A percentile compares a stretch with the other conserved stretches of the same genome.
phyloP scores from a whole-genome alignment of 768 basidiomycete genomes.

The Sporobolomyces pararoseus region DNA sequence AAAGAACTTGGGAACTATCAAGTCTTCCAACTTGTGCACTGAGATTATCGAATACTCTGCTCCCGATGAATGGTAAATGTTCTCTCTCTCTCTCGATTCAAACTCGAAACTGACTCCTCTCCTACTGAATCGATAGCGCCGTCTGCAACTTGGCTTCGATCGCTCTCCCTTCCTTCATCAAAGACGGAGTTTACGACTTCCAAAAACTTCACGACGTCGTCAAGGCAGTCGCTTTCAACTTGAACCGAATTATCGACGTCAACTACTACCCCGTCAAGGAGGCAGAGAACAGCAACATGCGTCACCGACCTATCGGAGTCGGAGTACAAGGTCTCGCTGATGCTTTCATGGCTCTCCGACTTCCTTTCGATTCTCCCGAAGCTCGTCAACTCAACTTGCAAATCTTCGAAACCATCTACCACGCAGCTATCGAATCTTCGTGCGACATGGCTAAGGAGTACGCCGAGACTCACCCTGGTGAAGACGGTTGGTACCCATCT shows the following conservation, averaged over 20 bases:
- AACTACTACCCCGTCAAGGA: constrained; percentile 95
- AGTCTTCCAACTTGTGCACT: constrained; percentile 97
- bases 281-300: constrained; percentile 87
- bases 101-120: too few species aligned
- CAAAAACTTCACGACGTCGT: constrained; percentile 87
- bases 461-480: constrained; percentile 53
- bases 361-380: constrained; percentile 87
- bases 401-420: constrained; percentile 99
- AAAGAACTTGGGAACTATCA: constrained; percentile 96
- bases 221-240: constrained; percentile 78
- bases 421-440: constrained; percentile 85
- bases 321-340: constrained; percentile 98
- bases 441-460: constrained; percentile 60
- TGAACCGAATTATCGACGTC: constrained; percentile 88
- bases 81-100: neutral
- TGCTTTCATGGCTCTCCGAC: constrained; percentile 91
- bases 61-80: constrained; percentile 61
- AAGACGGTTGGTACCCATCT: constrained; percentile 50
- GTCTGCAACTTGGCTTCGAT: constrained; percentile 98
- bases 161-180: constrained; percentile 85
- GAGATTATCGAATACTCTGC: constrained; percentile 98
- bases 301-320: constrained; percentile 93
- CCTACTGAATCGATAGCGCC: constrained; percentile 51
- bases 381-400: constrained; percentile 85
- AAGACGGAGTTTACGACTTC: constrained; percentile 70